Percentiles rank a stretch among this genome's conserved stretches.
phyloP scores from a whole-genome alignment of 306 rosid genomes.

The Clitoria ternatea region DNA sequence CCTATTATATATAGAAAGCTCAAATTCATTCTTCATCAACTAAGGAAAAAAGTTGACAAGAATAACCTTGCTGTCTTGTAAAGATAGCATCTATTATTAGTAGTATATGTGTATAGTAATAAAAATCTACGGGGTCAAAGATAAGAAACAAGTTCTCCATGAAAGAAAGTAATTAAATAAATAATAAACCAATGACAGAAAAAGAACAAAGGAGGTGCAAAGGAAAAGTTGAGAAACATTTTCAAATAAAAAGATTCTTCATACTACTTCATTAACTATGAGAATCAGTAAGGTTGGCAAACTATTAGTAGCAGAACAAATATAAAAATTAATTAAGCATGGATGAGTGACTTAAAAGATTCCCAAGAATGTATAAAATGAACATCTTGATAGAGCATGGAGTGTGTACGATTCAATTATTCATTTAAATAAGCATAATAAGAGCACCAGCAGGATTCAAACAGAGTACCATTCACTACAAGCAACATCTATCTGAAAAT shows the following conservation, averaged over 20 bases:
- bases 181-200: slow-evolving; percentile 21
- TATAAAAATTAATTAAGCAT: not conserved
- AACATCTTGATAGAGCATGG: not conserved
- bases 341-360: not conserved
- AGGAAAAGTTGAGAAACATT: not conserved
- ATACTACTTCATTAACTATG: slow-evolving; percentile 22
- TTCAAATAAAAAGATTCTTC: slow-evolving; percentile 28
- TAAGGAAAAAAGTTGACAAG: too few relatives aligned
- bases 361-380: not conserved
- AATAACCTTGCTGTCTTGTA: not conserved
- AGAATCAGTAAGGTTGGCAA: slow-evolving; percentile 26
- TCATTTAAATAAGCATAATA: not conserved
- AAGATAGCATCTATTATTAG: not conserved
- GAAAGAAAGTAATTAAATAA: slow-evolving; percentile 13
- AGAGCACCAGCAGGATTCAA: not conserved
- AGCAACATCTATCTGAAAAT: not conserved
- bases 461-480: not conserved
- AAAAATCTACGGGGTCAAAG: not conserved
- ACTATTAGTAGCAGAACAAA: not conserved
- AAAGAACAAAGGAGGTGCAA: slow-evolving; percentile 35
- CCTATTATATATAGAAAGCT: too few relatives aligned
- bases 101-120: not conserved
- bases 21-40: too few relatives aligned
- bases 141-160: not conserved
- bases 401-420: not conserved